Evolutionary conservation across 1,139 yeast genomes (phyloP).

Genomic region (Kurtzmaniella quercitrusa): DNA sequence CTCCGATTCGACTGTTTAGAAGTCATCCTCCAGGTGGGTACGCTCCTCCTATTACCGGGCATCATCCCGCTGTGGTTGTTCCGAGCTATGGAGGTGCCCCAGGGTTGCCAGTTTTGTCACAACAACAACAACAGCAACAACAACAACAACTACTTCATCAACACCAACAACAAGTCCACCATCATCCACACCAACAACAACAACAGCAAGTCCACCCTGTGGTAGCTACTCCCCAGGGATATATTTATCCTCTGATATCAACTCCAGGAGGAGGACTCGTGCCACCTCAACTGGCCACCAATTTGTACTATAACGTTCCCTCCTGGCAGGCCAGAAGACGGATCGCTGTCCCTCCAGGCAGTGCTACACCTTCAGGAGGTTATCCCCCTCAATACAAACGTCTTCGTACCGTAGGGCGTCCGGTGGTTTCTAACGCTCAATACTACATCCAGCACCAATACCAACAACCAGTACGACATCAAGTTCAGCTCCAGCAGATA

Average conservation of each 20-base stretch:
- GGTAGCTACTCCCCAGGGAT: neutral
- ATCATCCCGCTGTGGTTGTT: neutral
- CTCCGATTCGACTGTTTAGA: slow-evolving; percentile 31
- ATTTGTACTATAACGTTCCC: neutral
- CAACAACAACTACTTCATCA: slow-evolving; percentile 2
- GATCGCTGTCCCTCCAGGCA: neutral
- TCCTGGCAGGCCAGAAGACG: slow-evolving; percentile 3
- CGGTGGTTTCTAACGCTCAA: neutral
- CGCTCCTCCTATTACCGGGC: neutral
- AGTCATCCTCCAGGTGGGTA: slow-evolving; percentile 4
- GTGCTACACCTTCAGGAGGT: slow-evolving; percentile 1
- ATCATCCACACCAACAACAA: slow-evolving; percentile 4
- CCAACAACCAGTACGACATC: neutral
- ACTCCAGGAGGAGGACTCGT: neutral
- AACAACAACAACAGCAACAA: slow-evolving; percentile 5
- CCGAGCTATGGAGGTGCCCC: slow-evolving; percentile 1
- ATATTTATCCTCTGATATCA: neutral
- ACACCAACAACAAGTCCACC: slow-evolving; percentile 4
- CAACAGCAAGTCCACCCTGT: slow-evolving; percentile 3
- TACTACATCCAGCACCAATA: neutral
- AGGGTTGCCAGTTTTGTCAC: neutral
- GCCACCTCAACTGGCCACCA: slow-evolving; percentile 1
- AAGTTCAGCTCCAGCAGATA: neutral
- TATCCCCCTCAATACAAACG: neutral
- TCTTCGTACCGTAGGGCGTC: neutral